These are phyloP conservation scores for Coprinopsis marcescibilis DNA, from an alignment of 768 basidiomycete species.

Conservation along the genomic window DNA sequence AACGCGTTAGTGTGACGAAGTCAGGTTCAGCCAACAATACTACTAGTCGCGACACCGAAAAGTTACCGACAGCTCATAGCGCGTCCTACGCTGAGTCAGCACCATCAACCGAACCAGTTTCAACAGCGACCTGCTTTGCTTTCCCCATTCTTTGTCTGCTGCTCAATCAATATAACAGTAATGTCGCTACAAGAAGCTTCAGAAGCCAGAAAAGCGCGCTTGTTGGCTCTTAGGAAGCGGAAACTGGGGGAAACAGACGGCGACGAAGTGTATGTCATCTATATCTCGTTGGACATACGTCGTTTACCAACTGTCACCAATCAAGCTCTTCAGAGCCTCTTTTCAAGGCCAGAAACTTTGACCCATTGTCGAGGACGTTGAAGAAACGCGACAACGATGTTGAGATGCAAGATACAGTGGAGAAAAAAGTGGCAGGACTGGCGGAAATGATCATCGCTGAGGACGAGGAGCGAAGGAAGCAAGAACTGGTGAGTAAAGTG, in stretches of 20 bases:
- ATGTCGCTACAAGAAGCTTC: constrained; percentile 71
- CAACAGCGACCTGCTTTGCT: neutral
- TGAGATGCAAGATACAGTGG: constrained; percentile 77
- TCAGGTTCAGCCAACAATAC: neutral
- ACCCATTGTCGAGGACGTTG: constrained; percentile 78
- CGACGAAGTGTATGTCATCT: constrained; percentile 35
- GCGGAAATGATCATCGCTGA: constrained; percentile 81
- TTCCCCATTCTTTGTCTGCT: too few relatives aligned
- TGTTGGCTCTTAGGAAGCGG: constrained; percentile 68
- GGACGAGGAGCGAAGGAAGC: constrained; percentile 77
- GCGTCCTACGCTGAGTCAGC: neutral
- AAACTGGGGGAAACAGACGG: constrained; percentile 53
- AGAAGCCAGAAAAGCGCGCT: constrained; percentile 75
- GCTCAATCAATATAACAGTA: too few relatives aligned
- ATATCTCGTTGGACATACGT: neutral
- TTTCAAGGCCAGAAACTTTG: constrained; percentile 78
- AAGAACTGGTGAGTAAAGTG: constrained; percentile 69
- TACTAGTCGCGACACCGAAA: neutral
- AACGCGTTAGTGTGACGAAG: neutral
- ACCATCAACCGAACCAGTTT: neutral
- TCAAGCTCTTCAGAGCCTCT: constrained; percentile 36
- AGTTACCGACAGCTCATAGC: neutral
- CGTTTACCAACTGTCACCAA: constrained; percentile 6
- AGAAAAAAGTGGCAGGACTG: constrained; percentile 76
- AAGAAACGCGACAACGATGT: constrained; percentile 61